phyloP scores from a whole-genome alignment of 2,329 filamentous ascomycete species.

The Verticillium klebahnii region DNA sequence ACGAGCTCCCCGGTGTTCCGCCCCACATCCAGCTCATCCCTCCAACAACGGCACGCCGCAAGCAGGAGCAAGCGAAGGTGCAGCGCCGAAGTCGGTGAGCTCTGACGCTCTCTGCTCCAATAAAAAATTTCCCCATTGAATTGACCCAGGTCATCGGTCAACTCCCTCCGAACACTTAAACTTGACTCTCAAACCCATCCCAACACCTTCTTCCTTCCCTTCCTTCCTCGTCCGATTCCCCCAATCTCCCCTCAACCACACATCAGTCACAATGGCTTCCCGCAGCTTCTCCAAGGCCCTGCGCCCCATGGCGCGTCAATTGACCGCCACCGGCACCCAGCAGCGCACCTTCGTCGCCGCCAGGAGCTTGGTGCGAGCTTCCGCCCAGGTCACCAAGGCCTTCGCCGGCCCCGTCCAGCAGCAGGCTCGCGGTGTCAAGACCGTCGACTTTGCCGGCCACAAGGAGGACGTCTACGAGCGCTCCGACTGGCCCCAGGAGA shows the following conservation, averaged over 20 bases:
- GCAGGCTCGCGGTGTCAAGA: conserved; percentile 90
- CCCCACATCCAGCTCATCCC: conserved; percentile 9
- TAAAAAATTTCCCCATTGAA: conserved; percentile 17
- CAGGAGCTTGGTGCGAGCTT: conserved; percentile 49
- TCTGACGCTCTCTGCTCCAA: conserved; percentile 7
- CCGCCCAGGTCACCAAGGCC: conserved; percentile 33
- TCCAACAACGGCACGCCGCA: conserved; percentile 7
- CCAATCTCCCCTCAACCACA: conserved; percentile 23
- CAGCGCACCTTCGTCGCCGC: conserved; percentile 60
- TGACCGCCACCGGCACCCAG: conserved; percentile 55
- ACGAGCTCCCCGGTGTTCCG: neutral
- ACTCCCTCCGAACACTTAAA: conserved; percentile 10
- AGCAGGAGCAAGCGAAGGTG: neutral
- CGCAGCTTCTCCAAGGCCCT: conserved; percentile 67
- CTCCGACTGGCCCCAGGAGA: conserved; percentile 97
- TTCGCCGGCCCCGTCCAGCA: conserved; percentile 52
- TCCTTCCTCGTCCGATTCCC: conserved; percentile 14
- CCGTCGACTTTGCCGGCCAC: conserved; percentile 94
- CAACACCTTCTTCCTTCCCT: conserved; percentile 8
- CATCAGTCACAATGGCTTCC: conserved; percentile 65
- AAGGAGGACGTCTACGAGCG: conserved; percentile 97
- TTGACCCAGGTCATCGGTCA: conserved; percentile 11
- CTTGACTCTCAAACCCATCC: conserved; percentile 9
- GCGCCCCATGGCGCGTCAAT: conserved; percentile 60
- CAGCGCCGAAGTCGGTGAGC: conserved; percentile 15